Percentiles rank a stretch among this genome's conserved stretches.
phyloP scores from a whole-genome alignment of 225 moss, liverwort and hornwort genomes.

The Ulota crispa region DNA sequence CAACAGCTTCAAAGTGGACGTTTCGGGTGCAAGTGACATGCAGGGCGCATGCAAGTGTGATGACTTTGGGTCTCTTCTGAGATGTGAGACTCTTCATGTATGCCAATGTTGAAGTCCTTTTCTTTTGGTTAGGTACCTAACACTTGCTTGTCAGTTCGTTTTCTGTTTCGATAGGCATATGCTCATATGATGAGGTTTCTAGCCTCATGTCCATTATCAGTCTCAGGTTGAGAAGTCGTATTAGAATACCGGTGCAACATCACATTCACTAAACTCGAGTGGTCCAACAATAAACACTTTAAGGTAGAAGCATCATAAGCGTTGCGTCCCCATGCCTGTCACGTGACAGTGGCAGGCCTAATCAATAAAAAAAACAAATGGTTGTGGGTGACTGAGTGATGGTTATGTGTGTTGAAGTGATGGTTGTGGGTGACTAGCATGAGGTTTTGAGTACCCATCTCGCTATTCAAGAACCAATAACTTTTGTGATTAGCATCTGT shows the following conservation, averaged over 20 bases:
- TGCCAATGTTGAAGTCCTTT: slow-evolving; percentile 16
- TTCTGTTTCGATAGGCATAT: slow-evolving; percentile 1
- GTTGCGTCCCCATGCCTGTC: no score
- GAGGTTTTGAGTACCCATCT: no score
- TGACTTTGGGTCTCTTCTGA: neutral
- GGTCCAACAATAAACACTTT: neutral
- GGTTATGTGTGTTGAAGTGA: no score
- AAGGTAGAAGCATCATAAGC: no score
- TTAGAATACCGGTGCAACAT: slow-evolving; percentile 1
- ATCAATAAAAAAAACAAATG: no score
- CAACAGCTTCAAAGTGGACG: slow-evolving; percentile 9
- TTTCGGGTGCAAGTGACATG: slow-evolving; percentile 10
- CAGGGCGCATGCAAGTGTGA: slow-evolving; percentile 9
- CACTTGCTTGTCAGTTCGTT: slow-evolving; percentile 11
- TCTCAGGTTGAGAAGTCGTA: neutral
- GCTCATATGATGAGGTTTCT: neutral
- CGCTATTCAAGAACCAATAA: no score
- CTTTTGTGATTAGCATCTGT: no score
- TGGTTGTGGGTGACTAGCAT: no score
- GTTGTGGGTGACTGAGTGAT: no score
- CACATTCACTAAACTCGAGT: slow-evolving; percentile 9
- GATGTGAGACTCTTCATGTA: slow-evolving; percentile 7
- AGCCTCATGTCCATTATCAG: neutral
- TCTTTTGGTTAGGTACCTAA: neutral
- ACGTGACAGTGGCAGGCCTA: no score